Percentiles rank a stretch among this genome's conserved stretches.
Evolutionary conservation across 2,329 filamentous ascomycete species (phyloP).

Genomic region (Arthrobotrys entomopaga): DNA sequence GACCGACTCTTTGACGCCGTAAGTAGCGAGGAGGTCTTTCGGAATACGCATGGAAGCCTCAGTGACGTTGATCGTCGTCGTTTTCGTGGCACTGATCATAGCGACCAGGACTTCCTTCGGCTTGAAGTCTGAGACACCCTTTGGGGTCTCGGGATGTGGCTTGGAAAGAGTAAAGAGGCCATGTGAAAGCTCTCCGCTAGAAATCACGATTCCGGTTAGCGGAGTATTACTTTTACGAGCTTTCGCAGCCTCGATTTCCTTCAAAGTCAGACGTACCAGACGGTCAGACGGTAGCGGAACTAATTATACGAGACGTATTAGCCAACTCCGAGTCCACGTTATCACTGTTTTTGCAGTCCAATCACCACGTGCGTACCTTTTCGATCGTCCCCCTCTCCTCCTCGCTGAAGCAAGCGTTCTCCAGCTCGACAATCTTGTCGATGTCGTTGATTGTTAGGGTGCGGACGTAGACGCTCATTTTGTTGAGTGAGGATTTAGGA

Average conservation of each 20-base stretch:
- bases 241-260: slow-evolving; percentile 10
- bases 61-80: slow-evolving; percentile 18
- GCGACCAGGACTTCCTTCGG: slow-evolving; percentile 48
- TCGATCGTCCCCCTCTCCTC: slow-evolving; percentile 35
- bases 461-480: slow-evolving; percentile 44
- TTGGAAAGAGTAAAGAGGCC: slow-evolving; percentile 49
- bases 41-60: slow-evolving; percentile 47
- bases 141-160: slow-evolving; percentile 52
- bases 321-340: slow-evolving; percentile 1
- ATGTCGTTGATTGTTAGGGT: slow-evolving; percentile 51
- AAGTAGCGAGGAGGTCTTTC: slow-evolving; percentile 19
- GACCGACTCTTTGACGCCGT: slow-evolving; percentile 14
- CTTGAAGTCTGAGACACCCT: slow-evolving; percentile 50
- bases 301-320: slow-evolving; percentile 13
- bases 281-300: slow-evolving; percentile 44
- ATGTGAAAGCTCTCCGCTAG: slow-evolving; percentile 49
- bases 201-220: slow-evolving; percentile 18
- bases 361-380: slow-evolving; percentile 27
- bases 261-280: slow-evolving; percentile 39
- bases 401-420: slow-evolving; percentile 47
- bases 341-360: not conserved
- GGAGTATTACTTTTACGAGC: slow-evolving; percentile 1
- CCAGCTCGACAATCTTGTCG: slow-evolving; percentile 49
- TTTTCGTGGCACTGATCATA: slow-evolving; percentile 49
- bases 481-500: slow-evolving; percentile 38